Base-by-base conservation (phyloP, 768 basidiomycete species). In the Mycena metata region DNA sequence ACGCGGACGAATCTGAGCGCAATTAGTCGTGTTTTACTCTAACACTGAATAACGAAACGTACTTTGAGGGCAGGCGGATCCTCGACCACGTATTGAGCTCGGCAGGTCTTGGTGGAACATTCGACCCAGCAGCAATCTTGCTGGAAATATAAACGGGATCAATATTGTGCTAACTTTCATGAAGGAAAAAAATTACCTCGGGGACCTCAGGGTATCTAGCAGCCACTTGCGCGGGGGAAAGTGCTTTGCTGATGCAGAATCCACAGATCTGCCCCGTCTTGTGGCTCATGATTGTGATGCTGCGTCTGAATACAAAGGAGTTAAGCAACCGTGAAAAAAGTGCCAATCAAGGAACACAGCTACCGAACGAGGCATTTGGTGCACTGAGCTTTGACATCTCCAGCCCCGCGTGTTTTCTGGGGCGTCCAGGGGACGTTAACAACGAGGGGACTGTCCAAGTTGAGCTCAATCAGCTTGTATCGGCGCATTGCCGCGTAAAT, bases 51-150 rank as follows among this genome's bases (percentile, higher is more conserved):
- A 3, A 35, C 17, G 23, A 19, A 2, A 63, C 64, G 16, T 35
- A 67, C 68, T 52, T 50, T 65, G 19, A 75, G 61, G 9, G 21
- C 64, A 3, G 64, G 47, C 1, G 66, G 61, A 46, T 75, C 49
- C 57, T 72, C 72, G 3, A 76, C 70, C 4, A 75, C 72, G 42
- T 76, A 76, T 62, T 75, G 76, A 12, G 76, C 76, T 0, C 73
- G 74, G 58, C 76, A 76, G 7, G 63, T 64, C 23, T 49, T 69
- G 11, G 64, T 58, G 8, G 72, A 69, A 58, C 76, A 76, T 65
- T 76, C 74, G 16, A 76, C 76, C 76, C 76, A 76, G 54, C 76
- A 76, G 54, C 72, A 73, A 47, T 76, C 70, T 13, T 36, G n/a
- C 70, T 73, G 49, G 2, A 19, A 16, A 26, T n/a, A 35, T 17